Evolutionary conservation across 1,284 basidiomycete genomes (phyloP).

Genomic region (Tilletia walkeri): DNA sequence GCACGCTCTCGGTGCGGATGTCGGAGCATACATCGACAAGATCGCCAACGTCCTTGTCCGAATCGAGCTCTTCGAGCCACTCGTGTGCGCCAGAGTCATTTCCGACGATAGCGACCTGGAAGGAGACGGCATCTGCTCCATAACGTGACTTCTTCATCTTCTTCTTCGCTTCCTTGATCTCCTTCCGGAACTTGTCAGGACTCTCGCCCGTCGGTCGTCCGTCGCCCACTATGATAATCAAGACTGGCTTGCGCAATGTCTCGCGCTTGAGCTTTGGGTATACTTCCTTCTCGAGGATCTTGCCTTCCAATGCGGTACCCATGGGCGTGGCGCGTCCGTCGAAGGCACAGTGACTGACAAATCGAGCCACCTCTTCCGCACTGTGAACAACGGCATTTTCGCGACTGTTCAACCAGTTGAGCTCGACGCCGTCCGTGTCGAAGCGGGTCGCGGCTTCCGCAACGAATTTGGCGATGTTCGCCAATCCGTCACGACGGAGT

Average conservation of each 20-base stretch:
- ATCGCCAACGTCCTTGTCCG: slow-evolving; percentile 38
- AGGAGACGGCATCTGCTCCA: slow-evolving; percentile 40
- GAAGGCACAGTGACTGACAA: slow-evolving; percentile 31
- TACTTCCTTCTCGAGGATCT: slow-evolving; percentile 36
- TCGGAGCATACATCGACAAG: slow-evolving; percentile 44
- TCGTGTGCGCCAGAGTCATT: slow-evolving; percentile 47
- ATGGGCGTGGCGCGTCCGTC: slow-evolving; percentile 40
- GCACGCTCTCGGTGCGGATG: slow-evolving; percentile 34
- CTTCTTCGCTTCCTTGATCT: slow-evolving; percentile 34
- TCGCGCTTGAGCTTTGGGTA: slow-evolving; percentile 26
- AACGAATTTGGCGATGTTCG: slow-evolving; percentile 34
- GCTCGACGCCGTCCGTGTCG: slow-evolving; percentile 44
- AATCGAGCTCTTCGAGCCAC: slow-evolving; percentile 48
- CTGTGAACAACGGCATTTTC: slow-evolving; percentile 29
- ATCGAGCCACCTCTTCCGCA: slow-evolving; percentile 31
- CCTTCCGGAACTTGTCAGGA: slow-evolving; percentile 35
- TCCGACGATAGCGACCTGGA: slow-evolving; percentile 44
- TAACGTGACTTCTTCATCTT: slow-evolving; percentile 27
- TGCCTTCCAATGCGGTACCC: slow-evolving; percentile 34
- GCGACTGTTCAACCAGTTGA: slow-evolving; percentile 40
- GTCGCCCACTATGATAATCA: slow-evolving; percentile 42
- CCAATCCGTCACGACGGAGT: slow-evolving; percentile 30
- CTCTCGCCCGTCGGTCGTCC: slow-evolving; percentile 43
- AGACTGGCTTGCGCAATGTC: slow-evolving; percentile 33
- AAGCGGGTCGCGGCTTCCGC: slow-evolving; percentile 43